Conservation (phyloP, 768 basidiomycete genomes). For the Exsudoporus frostii region DNA sequence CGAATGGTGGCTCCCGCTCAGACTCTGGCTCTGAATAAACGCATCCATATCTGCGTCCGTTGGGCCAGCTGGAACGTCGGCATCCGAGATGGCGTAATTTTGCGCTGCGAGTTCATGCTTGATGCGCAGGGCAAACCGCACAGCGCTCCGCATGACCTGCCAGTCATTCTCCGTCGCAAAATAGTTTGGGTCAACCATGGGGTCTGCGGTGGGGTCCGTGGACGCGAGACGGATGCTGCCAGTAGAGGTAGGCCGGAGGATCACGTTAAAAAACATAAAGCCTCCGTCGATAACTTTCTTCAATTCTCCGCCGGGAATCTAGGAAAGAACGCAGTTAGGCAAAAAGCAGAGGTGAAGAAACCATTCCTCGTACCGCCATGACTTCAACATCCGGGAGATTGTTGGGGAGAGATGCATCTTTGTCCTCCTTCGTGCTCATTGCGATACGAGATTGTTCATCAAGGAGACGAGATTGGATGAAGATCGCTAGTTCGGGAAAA, state of each 20-base stretch:
- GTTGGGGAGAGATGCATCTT: background rate
- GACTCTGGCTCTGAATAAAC: too few relatives aligned
- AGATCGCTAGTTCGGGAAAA: background rate
- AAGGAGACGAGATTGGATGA: background rate
- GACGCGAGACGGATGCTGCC: too few relatives aligned
- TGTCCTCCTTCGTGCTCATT: background rate
- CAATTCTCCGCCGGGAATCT: background rate
- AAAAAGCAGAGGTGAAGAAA: background rate
- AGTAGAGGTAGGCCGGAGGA: background rate
- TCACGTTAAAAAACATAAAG: background rate
- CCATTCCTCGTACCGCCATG: constrained; percentile 19
- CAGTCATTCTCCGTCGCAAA: too few relatives aligned
- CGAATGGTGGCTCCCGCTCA: too few relatives aligned
- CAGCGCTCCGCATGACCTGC: too few relatives aligned
- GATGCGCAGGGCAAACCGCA: too few relatives aligned
- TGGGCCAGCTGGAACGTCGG: too few relatives aligned
- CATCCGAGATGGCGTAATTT: too few relatives aligned
- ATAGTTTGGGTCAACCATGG: too few relatives aligned
- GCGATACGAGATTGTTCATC: background rate
- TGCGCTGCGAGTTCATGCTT: too few relatives aligned
- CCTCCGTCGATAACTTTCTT: background rate
- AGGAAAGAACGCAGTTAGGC: background rate
- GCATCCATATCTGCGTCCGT: too few relatives aligned
- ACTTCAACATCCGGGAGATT: constrained; percentile 41
- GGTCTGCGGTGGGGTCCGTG: too few relatives aligned